Evolutionary conservation across 768 basidiomycete genomes (phyloP).

Genomic region (Boletellus ananiceps): DNA sequence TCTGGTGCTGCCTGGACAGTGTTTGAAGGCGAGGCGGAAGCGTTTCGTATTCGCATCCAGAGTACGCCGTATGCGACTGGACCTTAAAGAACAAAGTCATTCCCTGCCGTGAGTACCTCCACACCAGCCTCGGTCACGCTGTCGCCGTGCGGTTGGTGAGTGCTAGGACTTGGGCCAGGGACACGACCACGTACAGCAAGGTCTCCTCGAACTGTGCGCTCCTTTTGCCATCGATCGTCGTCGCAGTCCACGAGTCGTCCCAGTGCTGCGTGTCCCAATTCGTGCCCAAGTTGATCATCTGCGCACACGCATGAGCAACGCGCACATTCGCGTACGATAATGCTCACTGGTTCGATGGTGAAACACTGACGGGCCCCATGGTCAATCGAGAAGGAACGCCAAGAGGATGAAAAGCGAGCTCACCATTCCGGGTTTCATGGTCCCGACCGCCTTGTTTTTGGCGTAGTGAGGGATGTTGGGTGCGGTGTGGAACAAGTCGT

Average conservation of each 20-base stretch:
- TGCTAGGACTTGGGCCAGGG: background rate
- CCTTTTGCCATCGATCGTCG: constrained; percentile 82
- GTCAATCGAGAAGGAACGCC: constrained; percentile 5
- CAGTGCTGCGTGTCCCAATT: constrained; percentile 77
- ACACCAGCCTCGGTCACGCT: constrained; percentile 91
- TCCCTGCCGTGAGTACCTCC: constrained; percentile 75
- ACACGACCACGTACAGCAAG: constrained; percentile 60
- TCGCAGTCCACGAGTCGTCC: constrained; percentile 97
- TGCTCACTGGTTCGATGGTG: constrained; percentile 73
- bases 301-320: constrained; percentile 14
- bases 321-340: background rate
- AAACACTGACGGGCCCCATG: constrained; percentile 43
- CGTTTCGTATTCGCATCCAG: constrained; percentile 24
- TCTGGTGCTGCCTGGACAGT: constrained; percentile 7
- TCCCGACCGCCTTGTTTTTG: constrained; percentile 88
- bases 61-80: constrained; percentile 15
- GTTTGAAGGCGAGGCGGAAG: constrained; percentile 21
- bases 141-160: constrained; percentile 16
- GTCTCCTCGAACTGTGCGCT: constrained; percentile 99
- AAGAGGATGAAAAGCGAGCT: constrained; percentile 21
- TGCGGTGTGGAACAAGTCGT: constrained; percentile 76
- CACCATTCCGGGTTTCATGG: constrained; percentile 93
- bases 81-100: constrained; percentile 23
- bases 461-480: constrained; percentile 95
- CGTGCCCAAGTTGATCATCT: constrained; percentile 92